Percentiles rank a stretch among this genome's conserved stretches.
Evolutionary conservation across 345 rosid species (phyloP).

Genomic region (Citrus australasica): DNA sequence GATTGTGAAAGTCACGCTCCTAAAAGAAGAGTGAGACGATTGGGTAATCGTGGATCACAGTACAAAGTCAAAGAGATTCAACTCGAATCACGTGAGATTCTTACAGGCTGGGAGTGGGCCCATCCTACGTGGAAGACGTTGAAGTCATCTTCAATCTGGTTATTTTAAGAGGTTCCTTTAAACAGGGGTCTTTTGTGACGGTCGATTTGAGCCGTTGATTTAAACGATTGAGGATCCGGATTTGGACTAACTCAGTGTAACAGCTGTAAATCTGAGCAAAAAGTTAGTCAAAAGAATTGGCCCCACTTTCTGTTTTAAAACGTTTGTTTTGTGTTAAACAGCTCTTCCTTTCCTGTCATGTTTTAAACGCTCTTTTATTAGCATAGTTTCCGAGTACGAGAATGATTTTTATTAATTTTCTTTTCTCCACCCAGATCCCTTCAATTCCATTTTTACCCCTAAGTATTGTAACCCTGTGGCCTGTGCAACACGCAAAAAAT

Average conservation of each 20-base stretch:
- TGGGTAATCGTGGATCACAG: not conserved
- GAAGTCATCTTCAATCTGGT: conserved; percentile 25
- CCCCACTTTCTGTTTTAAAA: conserved; percentile 33
- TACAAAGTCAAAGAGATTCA: conserved; percentile 37
- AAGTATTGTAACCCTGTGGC: not conserved
- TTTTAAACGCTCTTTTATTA: conserved; percentile 37
- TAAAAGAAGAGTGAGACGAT: not conserved
- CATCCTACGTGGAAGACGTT: conserved; percentile 37
- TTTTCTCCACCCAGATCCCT: not conserved
- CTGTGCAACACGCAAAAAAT: not conserved
- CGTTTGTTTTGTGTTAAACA: conserved; percentile 42
- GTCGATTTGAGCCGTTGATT: conserved; percentile 38
- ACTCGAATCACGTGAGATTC: conserved; percentile 61
- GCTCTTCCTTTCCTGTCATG: conserved; percentile 48
- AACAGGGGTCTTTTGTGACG: not conserved
- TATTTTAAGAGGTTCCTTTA: conserved; percentile 10
- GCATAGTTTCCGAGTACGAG: conserved; percentile 16
- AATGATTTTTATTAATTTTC: conserved; percentile 25
- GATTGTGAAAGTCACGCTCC: conserved; percentile 23
- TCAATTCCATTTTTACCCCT: not conserved
- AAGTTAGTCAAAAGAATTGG: conserved; percentile 28
- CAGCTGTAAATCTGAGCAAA: conserved; percentile 37
- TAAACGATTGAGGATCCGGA: conserved; percentile 18
- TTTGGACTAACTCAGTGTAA: conserved; percentile 20
- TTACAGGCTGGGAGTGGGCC: conserved; percentile 58